Evolutionary conservation across 2,329 filamentous ascomycete species (phyloP).

Genomic region (Xylaria sp.): DNA sequence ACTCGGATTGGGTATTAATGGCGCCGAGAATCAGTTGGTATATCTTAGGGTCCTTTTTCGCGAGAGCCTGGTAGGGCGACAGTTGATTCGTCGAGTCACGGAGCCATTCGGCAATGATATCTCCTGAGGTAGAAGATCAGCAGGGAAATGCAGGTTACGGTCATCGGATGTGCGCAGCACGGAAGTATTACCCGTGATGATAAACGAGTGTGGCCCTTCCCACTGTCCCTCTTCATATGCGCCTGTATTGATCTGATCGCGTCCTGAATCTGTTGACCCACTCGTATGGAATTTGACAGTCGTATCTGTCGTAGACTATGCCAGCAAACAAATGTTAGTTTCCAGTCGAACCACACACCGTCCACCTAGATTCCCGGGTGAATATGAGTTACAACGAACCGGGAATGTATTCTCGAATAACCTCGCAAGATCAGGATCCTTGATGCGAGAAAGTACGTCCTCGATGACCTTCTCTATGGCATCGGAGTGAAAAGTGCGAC

Average conservation of each 20-base stretch:
- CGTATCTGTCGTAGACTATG: constrained; percentile 81
- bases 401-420: constrained; percentile 97
- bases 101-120: constrained; percentile 93
- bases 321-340: constrained; percentile 26
- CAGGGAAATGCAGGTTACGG: not conserved
- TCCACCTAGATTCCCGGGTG: not conserved
- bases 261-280: constrained; percentile 66
- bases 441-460: constrained; percentile 81
- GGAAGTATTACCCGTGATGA: constrained; percentile 75
- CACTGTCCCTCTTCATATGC: constrained; percentile 71
- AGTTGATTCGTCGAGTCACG: constrained; percentile 94
- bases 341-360: constrained; percentile 22
- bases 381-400: constrained; percentile 39
- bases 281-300: constrained; percentile 88
- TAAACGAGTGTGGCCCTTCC: constrained; percentile 88
- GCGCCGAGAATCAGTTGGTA: constrained; percentile 86
- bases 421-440: constrained; percentile 86
- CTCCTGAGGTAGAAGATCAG: constrained; percentile 49
- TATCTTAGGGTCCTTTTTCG: constrained; percentile 81
- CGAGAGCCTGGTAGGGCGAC: constrained; percentile 85
- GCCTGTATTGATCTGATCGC: constrained; percentile 44
- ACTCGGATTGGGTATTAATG: constrained; percentile 96
- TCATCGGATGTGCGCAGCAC: not conserved
- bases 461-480: constrained; percentile 88
- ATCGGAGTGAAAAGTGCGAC: constrained; percentile 88